Conservation (phyloP, 768 basidiomycete species). For the Pulveroboletus sp. region DNA sequence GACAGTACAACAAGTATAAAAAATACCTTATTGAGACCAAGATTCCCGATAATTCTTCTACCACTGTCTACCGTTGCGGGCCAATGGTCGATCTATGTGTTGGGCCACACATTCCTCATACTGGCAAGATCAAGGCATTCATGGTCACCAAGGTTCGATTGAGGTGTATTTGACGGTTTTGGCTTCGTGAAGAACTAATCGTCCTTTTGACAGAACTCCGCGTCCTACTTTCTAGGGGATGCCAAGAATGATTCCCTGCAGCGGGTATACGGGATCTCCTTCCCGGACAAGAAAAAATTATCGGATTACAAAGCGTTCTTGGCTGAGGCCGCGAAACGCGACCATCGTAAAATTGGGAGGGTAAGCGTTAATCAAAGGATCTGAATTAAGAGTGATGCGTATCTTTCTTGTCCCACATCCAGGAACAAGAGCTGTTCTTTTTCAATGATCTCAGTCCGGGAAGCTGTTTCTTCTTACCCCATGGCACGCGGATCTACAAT, state of each 20-base stretch:
- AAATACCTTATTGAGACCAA: slow-evolving; percentile 92
- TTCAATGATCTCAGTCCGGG: slow-evolving; percentile 97
- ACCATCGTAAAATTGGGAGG: slow-evolving; percentile 94
- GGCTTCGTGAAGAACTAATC: neutral
- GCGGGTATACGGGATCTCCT: slow-evolving; percentile 96
- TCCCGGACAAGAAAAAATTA: slow-evolving; percentile 96
- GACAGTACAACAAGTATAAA: slow-evolving; percentile 98
- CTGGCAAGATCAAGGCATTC: slow-evolving; percentile 95
- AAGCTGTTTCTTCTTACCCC: slow-evolving; percentile 93
- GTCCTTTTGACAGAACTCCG: slow-evolving; percentile 67
- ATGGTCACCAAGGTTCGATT: slow-evolving; percentile 84
- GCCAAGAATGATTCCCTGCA: slow-evolving; percentile 90
- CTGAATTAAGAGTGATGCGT: neutral
- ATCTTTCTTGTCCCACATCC: slow-evolving; percentile 7
- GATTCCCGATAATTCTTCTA: slow-evolving; percentile 92
- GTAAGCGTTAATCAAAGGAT: slow-evolving; percentile 28
- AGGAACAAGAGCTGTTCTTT: slow-evolving; percentile 98
- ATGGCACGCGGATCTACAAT: slow-evolving; percentile 97
- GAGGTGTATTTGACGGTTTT: neutral
- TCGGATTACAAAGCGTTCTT: slow-evolving; percentile 94
- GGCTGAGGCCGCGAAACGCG: slow-evolving; percentile 95
- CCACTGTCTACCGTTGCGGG: slow-evolving; percentile 97
- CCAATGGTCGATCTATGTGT: slow-evolving; percentile 97
- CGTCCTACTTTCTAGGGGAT: slow-evolving; percentile 97
- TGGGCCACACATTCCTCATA: slow-evolving; percentile 97